phyloP scores from a whole-genome alignment of 1,284 basidiomycete species.

The Porodaedalea pini region DNA sequence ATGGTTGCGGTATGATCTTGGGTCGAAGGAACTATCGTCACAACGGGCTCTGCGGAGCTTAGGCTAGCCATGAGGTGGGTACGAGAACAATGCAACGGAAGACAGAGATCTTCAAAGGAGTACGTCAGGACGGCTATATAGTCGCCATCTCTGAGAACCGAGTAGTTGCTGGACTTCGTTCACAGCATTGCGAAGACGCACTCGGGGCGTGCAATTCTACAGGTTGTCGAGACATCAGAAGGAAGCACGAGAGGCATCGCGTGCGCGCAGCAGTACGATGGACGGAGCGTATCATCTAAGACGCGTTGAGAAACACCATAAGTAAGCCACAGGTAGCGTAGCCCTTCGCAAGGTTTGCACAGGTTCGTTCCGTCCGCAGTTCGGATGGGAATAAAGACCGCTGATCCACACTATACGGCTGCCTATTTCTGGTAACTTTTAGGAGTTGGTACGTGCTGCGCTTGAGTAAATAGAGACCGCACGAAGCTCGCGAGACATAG shows the following conservation, averaged over 20 bases:
- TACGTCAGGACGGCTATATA: slow-evolving; percentile 6
- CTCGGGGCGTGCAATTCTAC: background rate
- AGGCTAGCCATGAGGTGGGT: background rate
- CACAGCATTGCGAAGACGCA: slow-evolving; percentile 10
- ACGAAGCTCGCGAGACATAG: too few relatives aligned
- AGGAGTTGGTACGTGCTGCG: too few relatives aligned
- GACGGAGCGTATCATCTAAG: background rate
- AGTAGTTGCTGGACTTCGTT: background rate
- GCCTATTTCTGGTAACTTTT: background rate
- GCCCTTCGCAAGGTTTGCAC: background rate
- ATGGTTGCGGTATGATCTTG: slow-evolving; percentile 30
- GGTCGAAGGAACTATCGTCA: slow-evolving; percentile 6
- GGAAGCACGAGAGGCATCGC: background rate
- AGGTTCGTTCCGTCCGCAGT: slow-evolving; percentile 12
- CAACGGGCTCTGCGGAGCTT: background rate
- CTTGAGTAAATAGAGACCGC: too few relatives aligned
- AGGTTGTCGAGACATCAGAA: background rate
- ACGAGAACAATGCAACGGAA: background rate
- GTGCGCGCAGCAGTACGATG: slow-evolving; percentile 4
- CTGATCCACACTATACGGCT: background rate
- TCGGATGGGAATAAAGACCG: background rate
- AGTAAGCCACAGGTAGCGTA: background rate
- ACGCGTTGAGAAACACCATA: background rate
- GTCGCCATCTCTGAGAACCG: background rate
- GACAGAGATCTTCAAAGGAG: background rate